These are phyloP conservation scores for Capronia americana DNA, from an alignment of 2,329 filamentous ascomycete genomes.

Conservation along the genomic window DNA sequence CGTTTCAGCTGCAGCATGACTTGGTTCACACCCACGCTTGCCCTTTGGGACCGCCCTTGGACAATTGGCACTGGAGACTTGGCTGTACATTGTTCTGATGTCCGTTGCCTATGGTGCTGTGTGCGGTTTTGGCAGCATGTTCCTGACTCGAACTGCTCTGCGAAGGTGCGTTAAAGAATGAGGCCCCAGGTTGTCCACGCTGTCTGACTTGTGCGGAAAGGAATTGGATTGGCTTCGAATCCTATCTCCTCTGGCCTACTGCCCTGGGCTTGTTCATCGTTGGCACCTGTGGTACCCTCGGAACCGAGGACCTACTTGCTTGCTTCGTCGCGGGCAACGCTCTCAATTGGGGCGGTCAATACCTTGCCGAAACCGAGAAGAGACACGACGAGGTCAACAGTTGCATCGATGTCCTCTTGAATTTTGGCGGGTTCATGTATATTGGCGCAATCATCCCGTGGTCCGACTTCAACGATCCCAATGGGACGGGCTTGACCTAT, in stretches of 20 bases:
- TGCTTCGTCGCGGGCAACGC: constrained; percentile 66
- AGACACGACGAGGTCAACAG: constrained; percentile 68
- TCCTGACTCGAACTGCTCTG: constrained; percentile 52
- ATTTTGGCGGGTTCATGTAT: constrained; percentile 87
- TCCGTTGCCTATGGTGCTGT: constrained; percentile 60
- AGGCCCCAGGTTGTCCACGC: neutral
- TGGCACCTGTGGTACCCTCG: constrained; percentile 63
- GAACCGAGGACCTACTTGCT: constrained; percentile 66
- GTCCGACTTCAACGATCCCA: constrained; percentile 80
- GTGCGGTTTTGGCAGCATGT: constrained; percentile 57
- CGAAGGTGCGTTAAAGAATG: constrained; percentile 39
- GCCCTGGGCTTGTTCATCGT: constrained; percentile 64
- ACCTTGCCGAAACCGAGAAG: constrained; percentile 60
- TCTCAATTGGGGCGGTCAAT: constrained; percentile 69
- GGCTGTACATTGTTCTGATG: constrained; percentile 65
- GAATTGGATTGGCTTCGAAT: constrained; percentile 63
- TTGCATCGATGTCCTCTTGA: constrained; percentile 64
- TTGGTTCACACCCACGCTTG: too few species aligned
- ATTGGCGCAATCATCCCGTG: constrained; percentile 97
- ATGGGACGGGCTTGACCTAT: constrained; percentile 72
- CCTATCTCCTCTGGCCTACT: constrained; percentile 60
- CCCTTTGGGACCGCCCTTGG: too few species aligned
- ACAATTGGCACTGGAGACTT: constrained; percentile 66
- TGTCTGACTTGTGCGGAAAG: constrained; percentile 63
- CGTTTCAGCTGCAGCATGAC: too few species aligned